A percentile compares a stretch with the other conserved stretches of the same genome.
These are phyloP conservation scores for Tetracladium marchalianum DNA, from an alignment of 495 filamentous ascomycete species.

Conservation along the genomic window DNA sequence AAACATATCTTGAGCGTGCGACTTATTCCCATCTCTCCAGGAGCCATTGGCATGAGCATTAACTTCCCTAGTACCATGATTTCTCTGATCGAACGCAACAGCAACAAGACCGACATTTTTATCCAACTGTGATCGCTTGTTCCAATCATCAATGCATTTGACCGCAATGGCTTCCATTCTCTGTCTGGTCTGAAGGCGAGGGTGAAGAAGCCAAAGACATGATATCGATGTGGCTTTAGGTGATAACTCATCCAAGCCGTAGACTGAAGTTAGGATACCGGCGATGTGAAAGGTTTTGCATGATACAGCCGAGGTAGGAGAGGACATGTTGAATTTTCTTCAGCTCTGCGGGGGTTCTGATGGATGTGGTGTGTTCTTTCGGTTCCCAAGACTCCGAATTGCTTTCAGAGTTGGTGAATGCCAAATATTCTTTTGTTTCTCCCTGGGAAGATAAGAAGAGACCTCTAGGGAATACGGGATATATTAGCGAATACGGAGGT, in stretches of 20 bases:
- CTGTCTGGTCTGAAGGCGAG: slow-evolving; percentile 55
- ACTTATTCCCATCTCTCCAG: slow-evolving; percentile 71
- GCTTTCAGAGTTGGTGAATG: too few species aligned
- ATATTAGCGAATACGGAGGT: too few species aligned
- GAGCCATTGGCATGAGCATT: slow-evolving; percentile 50
- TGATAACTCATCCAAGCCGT: slow-evolving; percentile 65
- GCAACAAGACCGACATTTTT: slow-evolving; percentile 52
- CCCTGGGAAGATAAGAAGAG: too few species aligned
- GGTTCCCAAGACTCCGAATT: too few species aligned
- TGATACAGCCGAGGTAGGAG: slow-evolving; percentile 40
- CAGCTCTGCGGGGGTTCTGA: background rate
- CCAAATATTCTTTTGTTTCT: too few species aligned
- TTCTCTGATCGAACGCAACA: slow-evolving; percentile 79
- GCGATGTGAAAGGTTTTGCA: slow-evolving; percentile 53
- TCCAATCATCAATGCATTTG: slow-evolving; percentile 49
- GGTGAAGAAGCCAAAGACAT: slow-evolving; percentile 82
- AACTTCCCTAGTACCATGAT: slow-evolving; percentile 70
- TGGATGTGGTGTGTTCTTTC: too few species aligned
- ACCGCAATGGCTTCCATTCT: slow-evolving; percentile 56
- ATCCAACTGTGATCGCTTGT: slow-evolving; percentile 24
- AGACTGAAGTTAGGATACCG: slow-evolving; percentile 66
- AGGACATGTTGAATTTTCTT: slow-evolving; percentile 8
- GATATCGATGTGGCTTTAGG: slow-evolving; percentile 40
- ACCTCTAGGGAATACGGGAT: too few species aligned
- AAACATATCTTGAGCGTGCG: slow-evolving; percentile 87